phyloP scores from a whole-genome alignment of 169 alveolate species.

The Plasmodium relictum region DNA sequence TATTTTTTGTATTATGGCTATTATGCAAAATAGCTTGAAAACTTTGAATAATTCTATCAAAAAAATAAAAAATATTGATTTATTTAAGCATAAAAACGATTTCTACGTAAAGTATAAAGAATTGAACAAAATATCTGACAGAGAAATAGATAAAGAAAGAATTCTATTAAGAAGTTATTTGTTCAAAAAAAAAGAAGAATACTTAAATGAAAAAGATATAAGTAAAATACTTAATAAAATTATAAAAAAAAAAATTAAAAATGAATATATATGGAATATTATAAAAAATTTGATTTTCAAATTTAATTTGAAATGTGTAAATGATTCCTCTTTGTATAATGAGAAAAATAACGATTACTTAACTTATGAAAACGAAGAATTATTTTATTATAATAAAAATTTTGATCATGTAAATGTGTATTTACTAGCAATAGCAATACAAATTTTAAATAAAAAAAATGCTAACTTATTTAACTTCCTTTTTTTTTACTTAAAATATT shows the following conservation, averaged over 20 bases:
- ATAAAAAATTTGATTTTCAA: conserved; percentile 26
- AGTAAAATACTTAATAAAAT: conserved; percentile 45
- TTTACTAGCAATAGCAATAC: conserved; percentile 44
- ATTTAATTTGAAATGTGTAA: conserved; percentile 7
- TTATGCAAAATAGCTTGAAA: not conserved
- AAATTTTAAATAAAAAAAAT: conserved; percentile 45
- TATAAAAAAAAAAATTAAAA: conserved; percentile 48
- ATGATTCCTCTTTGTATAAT: not conserved
- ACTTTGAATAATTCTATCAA: not conserved
- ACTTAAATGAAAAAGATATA: conserved; percentile 48
- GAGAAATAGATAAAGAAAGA: conserved; percentile 33
- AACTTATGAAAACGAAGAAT: not conserved
- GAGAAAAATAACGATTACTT: not conserved
- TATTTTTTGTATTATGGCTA: conserved; percentile 5
- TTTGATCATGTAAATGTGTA: conserved; percentile 59
- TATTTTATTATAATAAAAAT: conserved; percentile 10
- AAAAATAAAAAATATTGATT: not conserved
- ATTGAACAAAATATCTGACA: conserved; percentile 13
- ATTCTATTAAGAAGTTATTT: conserved; percentile 12
- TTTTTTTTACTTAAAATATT: conserved; percentile 15
- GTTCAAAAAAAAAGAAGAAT: conserved; percentile 30
- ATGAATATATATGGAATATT: conserved; percentile 52
- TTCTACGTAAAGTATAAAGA: conserved; percentile 10
- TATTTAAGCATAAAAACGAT: conserved; percentile 4
- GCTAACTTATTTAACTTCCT: conserved; percentile 24